A percentile compares a stretch with the other conserved stretches of the same genome.
These are phyloP conservation scores for Nicotiana tabacum DNA, from an alignment of 257 asterid genomes.

Conservation along the genomic window DNA sequence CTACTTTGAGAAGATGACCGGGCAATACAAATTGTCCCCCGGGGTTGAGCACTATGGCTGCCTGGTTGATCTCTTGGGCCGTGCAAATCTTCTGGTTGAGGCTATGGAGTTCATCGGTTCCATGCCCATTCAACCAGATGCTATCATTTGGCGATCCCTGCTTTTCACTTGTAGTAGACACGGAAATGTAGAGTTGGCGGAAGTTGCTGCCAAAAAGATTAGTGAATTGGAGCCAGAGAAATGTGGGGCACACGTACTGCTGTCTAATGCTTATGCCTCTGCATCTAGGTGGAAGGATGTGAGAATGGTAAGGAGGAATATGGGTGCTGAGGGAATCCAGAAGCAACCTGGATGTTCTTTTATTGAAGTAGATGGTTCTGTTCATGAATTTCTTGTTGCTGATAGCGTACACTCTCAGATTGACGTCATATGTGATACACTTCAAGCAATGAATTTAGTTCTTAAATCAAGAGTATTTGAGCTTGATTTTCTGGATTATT, in stretches of 20 bases:
- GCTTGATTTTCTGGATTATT: slow-evolving; percentile 5
- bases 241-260: slow-evolving; percentile 15
- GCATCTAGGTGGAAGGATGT: slow-evolving; percentile 18
- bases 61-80: slow-evolving; percentile 19
- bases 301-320: slow-evolving; percentile 12
- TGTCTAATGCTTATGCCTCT: slow-evolving; percentile 20
- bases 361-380: slow-evolving; percentile 11
- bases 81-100: slow-evolving; percentile 18
- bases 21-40: background rate
- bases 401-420: slow-evolving; percentile 6
- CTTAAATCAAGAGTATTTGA: background rate
- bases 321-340: slow-evolving; percentile 13
- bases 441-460: background rate
- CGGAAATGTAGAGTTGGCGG: slow-evolving; percentile 12
- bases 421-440: background rate
- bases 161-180: slow-evolving; percentile 17
- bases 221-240: slow-evolving; percentile 12
- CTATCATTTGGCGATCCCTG: slow-evolving; percentile 20
- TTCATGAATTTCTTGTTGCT: slow-evolving; percentile 19
- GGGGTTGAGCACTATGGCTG: slow-evolving; percentile 11
- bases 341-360: slow-evolving; percentile 21
- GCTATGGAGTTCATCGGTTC: slow-evolving; percentile 8
- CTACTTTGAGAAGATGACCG: slow-evolving; percentile 8
- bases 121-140: slow-evolving; percentile 8
- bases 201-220: slow-evolving; percentile 11